Conservation (phyloP, 1,284 basidiomycete species). For the Pholiota adiposa region DNA sequence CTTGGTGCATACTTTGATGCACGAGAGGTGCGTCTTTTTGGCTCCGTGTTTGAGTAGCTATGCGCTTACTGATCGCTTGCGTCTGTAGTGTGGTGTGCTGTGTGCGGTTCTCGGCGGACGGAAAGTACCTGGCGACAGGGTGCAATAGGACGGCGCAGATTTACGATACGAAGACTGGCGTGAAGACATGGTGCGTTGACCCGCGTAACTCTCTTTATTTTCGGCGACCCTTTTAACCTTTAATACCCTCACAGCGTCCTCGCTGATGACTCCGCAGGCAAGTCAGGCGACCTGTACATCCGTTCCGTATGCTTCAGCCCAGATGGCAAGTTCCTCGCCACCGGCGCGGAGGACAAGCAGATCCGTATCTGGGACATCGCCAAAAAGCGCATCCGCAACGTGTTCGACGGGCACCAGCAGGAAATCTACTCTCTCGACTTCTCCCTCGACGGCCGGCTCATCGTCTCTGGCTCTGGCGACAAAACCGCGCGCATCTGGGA, state of each 20-base stretch:
- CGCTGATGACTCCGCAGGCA: constrained; percentile 69
- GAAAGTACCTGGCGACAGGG: constrained; percentile 87
- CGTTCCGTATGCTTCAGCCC: constrained; percentile 87
- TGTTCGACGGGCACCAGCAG: constrained; percentile 83
- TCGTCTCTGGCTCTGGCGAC: constrained; percentile 68
- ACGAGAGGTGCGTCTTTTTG: constrained; percentile 76
- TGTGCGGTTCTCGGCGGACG: constrained; percentile 89
- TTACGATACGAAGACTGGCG: constrained; percentile 86
- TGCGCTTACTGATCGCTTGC: constrained; percentile 1
- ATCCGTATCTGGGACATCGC: constrained; percentile 90
- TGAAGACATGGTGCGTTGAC: constrained; percentile 70
- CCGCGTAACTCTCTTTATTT: neutral
- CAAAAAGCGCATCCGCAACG: constrained; percentile 66
- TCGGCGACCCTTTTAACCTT: neutral
- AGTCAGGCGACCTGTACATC: constrained; percentile 81
- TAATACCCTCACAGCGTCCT: constrained; percentile 54
- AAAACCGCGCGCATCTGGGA: constrained; percentile 87
- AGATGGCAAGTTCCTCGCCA: constrained; percentile 82
- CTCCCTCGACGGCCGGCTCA: constrained; percentile 41
- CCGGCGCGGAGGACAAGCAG: constrained; percentile 85
- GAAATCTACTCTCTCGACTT: constrained; percentile 83
- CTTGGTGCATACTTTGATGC: constrained; percentile 88
- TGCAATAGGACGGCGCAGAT: constrained; percentile 92
- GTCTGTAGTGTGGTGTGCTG: constrained; percentile 86
- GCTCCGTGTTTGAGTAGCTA: constrained; percentile 4